phyloP scores from a whole-genome alignment of 2,329 filamentous ascomycete genomes.

The Onygenales sp. region DNA sequence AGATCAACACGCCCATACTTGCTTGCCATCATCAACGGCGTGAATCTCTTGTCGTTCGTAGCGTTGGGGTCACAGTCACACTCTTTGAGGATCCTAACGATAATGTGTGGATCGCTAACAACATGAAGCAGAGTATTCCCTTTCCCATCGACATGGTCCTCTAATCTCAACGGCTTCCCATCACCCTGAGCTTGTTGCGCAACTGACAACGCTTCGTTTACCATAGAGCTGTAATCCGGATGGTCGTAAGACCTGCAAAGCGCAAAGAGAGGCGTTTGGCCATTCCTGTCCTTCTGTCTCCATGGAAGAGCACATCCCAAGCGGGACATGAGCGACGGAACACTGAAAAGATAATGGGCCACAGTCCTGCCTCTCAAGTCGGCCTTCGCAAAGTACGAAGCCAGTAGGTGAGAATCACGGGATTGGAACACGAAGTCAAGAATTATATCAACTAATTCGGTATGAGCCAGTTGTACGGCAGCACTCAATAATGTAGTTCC shows the following conservation, averaged over 20 bases:
- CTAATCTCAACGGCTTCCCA: slow-evolving; percentile 69
- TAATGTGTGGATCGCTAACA: slow-evolving; percentile 73
- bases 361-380: slow-evolving; percentile 81
- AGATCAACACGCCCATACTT: slow-evolving; percentile 95
- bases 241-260: slow-evolving; percentile 94
- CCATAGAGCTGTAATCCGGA: slow-evolving; percentile 75
- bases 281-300: slow-evolving; percentile 88
- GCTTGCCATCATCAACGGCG: slow-evolving; percentile 93
- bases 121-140: slow-evolving; percentile 96
- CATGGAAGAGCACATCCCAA: slow-evolving; percentile 76
- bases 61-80: slow-evolving; percentile 97
- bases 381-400: slow-evolving; percentile 61
- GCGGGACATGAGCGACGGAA: slow-evolving; percentile 65
- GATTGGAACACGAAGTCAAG: slow-evolving; percentile 59
- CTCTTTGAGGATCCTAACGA: slow-evolving; percentile 62
- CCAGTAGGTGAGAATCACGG: slow-evolving; percentile 47
- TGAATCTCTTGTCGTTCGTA: slow-evolving; percentile 89
- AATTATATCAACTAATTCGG: slow-evolving; percentile 63
- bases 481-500: slow-evolving; percentile 83
- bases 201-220: slow-evolving; percentile 66
- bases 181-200: slow-evolving; percentile 69
- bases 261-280: slow-evolving; percentile 94
- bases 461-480: slow-evolving; percentile 75
- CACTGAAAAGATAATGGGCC: slow-evolving; percentile 94
- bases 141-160: slow-evolving; percentile 85